Base-by-base conservation (phyloP, 129 eudicot species). In the Centaurea solstitialis region DNA sequence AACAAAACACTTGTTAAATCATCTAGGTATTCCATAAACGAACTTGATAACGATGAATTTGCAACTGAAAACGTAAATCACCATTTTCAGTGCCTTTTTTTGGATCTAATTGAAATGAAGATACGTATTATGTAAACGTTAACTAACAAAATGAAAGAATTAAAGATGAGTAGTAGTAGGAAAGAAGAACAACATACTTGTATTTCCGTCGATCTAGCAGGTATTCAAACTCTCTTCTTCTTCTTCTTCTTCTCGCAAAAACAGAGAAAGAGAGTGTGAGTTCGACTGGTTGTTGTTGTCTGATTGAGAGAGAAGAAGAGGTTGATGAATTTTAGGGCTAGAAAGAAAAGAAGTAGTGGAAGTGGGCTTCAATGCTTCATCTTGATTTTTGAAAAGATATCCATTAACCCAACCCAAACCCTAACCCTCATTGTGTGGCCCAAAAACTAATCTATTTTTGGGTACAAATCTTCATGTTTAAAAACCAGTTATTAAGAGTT, bases 261-360 rank as follows among this genome's bases (percentile, higher is more conserved):
- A n/a, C 62, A 53, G 62, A 53, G 30, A 26, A 26, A 26, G 30
- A 26, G 30, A 26, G 41, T 30, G 28, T 30, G 45, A 69, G 73
- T 30, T 68, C 43, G 73, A 68, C 15, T 69, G 17, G 37, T 43
- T n/a, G n/a, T 30, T 30, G 73, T 7, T 15, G n/a, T 68, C 39
- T 17, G 11, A n/a, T n/a, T n/a, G n/a, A n/a, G n/a, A n/a, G n/a
- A n/a, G n/a, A n/a, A 30, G 35, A 30, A 30, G 41, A 30, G 73
- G 73, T 68, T 30, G 73, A 69, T 69, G 23, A 69, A 69, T 30
- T 68, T 69, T 69, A 69, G 73, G 73, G 73, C 73, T 69, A 69
- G 45, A 33, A 33, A 4, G 37, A 3, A 1, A 1, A 33, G 37
- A 69, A 24, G 21, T 28, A 26, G 21, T 69, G 73, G 73, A 0